phyloP scores from a whole-genome alignment of 192 early-diverging fungal genomes.

The Neocallimastix lanati region DNA sequence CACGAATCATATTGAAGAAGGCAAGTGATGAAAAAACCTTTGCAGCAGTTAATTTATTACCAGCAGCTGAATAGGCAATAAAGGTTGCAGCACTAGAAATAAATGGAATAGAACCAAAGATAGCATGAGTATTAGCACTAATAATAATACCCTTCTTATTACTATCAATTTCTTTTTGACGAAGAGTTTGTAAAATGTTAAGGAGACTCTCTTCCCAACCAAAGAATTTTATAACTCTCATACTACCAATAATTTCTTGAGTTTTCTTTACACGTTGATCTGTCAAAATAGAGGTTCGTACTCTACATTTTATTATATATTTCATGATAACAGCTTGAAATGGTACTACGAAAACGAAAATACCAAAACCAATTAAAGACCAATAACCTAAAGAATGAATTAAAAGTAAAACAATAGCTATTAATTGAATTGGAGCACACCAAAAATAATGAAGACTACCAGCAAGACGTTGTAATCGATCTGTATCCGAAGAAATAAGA shows the following conservation, averaged over 20 bases:
- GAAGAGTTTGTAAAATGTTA: constrained; percentile 2
- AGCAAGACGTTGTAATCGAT: neutral
- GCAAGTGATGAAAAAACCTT: constrained; percentile 71
- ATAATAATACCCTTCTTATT: neutral
- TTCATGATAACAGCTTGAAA: constrained; percentile 17
- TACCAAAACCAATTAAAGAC: constrained; percentile 20
- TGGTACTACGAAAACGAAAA: constrained; percentile 19
- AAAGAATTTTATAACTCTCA: no score
- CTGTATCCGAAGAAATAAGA: constrained; percentile 1
- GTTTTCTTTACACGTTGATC: no score
- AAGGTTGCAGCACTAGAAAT: neutral
- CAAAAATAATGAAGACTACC: neutral
- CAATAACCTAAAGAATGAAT: neutral
- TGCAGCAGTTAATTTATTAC: constrained; percentile 12
- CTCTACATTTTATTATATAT: constrained; percentile 14
- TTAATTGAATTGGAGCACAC: neutral
- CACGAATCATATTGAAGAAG: constrained; percentile 80
- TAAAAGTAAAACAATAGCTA: constrained; percentile 1
- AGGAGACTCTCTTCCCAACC: no score
- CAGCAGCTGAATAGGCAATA: neutral
- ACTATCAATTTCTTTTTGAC: constrained; percentile 5
- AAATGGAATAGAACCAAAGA: neutral
- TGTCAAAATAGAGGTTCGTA: constrained; percentile 31
- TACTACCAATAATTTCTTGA: no score
- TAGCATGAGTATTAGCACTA: neutral